phyloP scores from a whole-genome alignment of 2,329 filamentous ascomycete genomes.

The Colletotrichum caudatum region DNA sequence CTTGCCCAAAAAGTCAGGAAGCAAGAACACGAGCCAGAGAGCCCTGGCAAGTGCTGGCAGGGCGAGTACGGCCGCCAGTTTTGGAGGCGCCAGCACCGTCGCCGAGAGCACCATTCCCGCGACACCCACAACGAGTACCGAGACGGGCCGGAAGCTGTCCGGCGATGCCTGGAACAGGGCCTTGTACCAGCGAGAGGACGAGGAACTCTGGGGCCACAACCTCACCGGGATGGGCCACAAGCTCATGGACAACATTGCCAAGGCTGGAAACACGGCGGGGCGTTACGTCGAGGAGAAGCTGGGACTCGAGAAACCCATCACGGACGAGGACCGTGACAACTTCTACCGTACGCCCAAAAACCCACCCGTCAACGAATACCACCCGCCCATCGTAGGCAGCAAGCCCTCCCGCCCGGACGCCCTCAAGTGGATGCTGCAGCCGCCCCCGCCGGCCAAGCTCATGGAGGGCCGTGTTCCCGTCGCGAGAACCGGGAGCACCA shows the following conservation, averaged over 20 bases:
- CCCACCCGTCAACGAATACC: conserved; percentile 86
- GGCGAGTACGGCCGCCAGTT: conserved; percentile 62
- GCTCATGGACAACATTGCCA: conserved; percentile 68
- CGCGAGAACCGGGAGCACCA: conserved; percentile 70
- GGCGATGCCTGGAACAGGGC: conserved; percentile 79
- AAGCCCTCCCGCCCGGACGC: conserved; percentile 77
- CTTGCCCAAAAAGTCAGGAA: conserved; percentile 71
- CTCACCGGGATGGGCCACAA: conserved; percentile 66
- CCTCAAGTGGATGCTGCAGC: conserved; percentile 91
- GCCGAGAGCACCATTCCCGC: conserved; percentile 50
- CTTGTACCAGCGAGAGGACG: conserved; percentile 88
- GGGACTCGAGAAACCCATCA: conserved; percentile 64
- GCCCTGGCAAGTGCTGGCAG: conserved; percentile 64
- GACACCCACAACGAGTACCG: conserved; percentile 60
- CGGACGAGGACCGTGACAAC: conserved; percentile 63
- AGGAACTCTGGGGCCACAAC: conserved; percentile 83
- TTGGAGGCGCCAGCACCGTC: conserved; percentile 53
- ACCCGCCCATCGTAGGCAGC: conserved; percentile 85
- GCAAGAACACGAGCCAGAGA: conserved; percentile 70
- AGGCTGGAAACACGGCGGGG: conserved; percentile 68
- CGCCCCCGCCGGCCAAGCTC: conserved; percentile 87
- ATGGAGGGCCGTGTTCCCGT: conserved; percentile 89
- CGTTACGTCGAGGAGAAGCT: conserved; percentile 66
- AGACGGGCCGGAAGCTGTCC: conserved; percentile 59
- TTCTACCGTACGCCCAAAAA: conserved; percentile 72